Percentiles rank a stretch among this genome's conserved stretches.
phyloP scores from a whole-genome alignment of 2,329 filamentous ascomycete genomes.

The Atkinsonella hypoxylon region DNA sequence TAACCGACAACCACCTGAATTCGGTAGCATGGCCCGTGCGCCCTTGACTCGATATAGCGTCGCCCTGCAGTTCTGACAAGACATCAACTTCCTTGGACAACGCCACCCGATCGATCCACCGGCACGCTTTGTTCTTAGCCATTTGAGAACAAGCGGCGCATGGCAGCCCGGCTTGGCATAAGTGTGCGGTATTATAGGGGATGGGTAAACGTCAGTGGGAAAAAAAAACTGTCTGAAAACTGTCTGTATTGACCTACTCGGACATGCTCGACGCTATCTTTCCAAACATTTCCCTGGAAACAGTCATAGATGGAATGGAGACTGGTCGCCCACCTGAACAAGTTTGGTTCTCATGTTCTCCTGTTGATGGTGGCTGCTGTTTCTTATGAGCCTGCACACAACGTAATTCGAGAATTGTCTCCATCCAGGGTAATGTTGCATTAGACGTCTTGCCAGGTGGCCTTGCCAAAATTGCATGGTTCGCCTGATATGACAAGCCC shows the following conservation, averaged over 20 bases:
- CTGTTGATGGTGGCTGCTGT: neutral
- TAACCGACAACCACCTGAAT: conserved; percentile 1
- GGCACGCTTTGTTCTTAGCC: neutral
- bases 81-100: neutral
- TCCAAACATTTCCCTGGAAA: neutral
- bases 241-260: neutral
- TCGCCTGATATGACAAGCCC: neutral
- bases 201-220: neutral
- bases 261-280: conserved; percentile 7
- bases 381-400: neutral
- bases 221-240: too few species aligned
- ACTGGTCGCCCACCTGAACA: conserved; percentile 3
- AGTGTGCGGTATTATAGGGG: neutral
- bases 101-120: neutral
- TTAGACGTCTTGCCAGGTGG: neutral
- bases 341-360: neutral
- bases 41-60: neutral
- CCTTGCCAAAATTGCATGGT: neutral
- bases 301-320: neutral
- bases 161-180: conserved; percentile 5
- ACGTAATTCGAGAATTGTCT: neutral
- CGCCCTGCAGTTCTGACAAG: neutral
- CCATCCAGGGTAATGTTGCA: neutral
- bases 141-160: neutral
- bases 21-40: neutral